Base-by-base conservation (phyloP, 306 rosid species). In the Clitoria ternatea region DNA sequence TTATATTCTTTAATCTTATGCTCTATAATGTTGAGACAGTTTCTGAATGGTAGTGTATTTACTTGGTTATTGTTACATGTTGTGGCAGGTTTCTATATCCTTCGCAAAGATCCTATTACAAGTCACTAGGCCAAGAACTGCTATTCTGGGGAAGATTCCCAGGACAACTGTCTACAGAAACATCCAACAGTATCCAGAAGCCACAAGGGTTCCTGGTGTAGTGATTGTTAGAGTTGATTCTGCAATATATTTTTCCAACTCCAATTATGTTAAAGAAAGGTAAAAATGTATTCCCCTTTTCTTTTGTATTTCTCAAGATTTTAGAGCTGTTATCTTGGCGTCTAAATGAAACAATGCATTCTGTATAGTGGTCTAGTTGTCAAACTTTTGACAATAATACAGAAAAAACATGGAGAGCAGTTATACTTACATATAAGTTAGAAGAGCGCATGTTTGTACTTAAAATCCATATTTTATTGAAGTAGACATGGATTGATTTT, bases 201-300 rank as follows among this genome's bases (percentile, higher is more conserved):
- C 97, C 50, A 84, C 83, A 11, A 88, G 79, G 78, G 87, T 90
- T 81, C 89, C 90, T 0, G 97, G 96, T 7, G 81, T 90, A 44
- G 67, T 90, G 82, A 90, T 90, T 70, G 86, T 93, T 35, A 85
- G 98, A 74, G 88, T 93, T 33, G 97, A 93, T 65, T 93, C 98
- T 52, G 98, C 98, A 5, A 88, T 93, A 67, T 93, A 90, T 87
- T 93, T 93, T 78, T 93, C 98, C 79, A 93, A 93, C 85, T 93
- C 98, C 76, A 93, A 93, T 35, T 90, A 93, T 73, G 86, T 88
- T 36, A 93, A 81, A 74, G 98, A 93, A 84, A 93, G 98, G 98
- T 90, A 84, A 22, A 36, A 30, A 23, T 42, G 50, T 32, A 35
- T 73, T n/a, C n/a, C n/a, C n/a, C n/a, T 71, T 62, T 40, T 66